Evolutionary conservation across 2,329 filamentous ascomycete species (phyloP).

Genomic region (Parastagonospora nodorum): DNA sequence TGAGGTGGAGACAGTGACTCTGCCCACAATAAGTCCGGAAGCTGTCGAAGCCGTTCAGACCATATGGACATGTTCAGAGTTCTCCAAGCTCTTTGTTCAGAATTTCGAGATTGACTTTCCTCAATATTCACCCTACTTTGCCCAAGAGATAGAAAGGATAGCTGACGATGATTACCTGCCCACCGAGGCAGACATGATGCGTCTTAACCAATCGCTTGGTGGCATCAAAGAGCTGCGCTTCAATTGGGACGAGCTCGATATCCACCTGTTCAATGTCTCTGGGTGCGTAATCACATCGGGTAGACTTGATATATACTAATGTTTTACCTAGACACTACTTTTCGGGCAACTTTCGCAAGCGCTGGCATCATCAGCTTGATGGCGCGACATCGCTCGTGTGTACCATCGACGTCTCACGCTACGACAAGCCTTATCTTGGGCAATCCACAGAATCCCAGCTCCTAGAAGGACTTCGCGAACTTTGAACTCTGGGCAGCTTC

Average conservation of each 20-base stretch:
- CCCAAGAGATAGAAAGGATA: constrained; percentile 33
- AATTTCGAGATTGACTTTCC: constrained; percentile 47
- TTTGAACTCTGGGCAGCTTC: constrained; percentile 40
- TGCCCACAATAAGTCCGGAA: constrained; percentile 28
- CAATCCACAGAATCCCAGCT: constrained; percentile 35
- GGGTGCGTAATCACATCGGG: constrained; percentile 31
- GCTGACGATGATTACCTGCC: constrained; percentile 36
- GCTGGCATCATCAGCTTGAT: constrained; percentile 46
- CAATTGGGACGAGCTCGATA: constrained; percentile 41
- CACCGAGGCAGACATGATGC: constrained; percentile 42
- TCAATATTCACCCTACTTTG: constrained; percentile 42
- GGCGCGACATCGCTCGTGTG: constrained; percentile 39
- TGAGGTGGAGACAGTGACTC: constrained; percentile 38
- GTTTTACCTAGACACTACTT: no score
- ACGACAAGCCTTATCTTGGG: constrained; percentile 38
- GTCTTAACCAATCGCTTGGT: constrained; percentile 33
- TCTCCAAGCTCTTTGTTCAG: constrained; percentile 38
- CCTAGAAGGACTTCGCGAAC: constrained; percentile 35
- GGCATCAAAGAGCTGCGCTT: constrained; percentile 44
- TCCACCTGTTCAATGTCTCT: constrained; percentile 44
- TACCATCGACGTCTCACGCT: constrained; percentile 39
- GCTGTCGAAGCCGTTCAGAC: constrained; percentile 33
- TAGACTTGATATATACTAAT: no score
- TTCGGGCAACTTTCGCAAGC: constrained; percentile 31
- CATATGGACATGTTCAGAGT: constrained; percentile 37